Evolutionary conservation across 2,329 filamentous ascomycete species (phyloP).

Genomic region (Penicillium sp.): DNA sequence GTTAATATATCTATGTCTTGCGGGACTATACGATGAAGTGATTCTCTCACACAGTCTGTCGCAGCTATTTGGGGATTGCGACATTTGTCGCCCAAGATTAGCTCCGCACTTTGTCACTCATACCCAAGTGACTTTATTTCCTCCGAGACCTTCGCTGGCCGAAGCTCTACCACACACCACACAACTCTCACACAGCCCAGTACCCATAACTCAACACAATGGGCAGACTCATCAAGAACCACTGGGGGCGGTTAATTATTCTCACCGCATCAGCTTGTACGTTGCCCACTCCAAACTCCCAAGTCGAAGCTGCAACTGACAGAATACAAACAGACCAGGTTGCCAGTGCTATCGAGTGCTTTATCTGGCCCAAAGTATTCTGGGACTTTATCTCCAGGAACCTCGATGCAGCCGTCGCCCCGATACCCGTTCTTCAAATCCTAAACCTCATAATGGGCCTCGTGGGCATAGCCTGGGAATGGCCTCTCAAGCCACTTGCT

Average conservation of each 20-base stretch:
- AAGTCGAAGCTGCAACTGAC: not conserved
- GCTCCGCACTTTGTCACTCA: not conserved
- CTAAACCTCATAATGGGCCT: conserved; percentile 84
- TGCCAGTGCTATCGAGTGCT: conserved; percentile 75
- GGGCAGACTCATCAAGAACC: conserved; percentile 99
- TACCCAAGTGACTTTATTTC: conserved; percentile 1
- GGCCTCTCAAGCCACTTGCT: conserved; percentile 76
- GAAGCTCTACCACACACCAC: conserved; percentile 14
- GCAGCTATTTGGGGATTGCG: conserved; percentile 1
- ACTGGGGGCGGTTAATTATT: conserved; percentile 93
- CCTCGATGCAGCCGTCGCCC: conserved; percentile 80
- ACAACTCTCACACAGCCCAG: not conserved
- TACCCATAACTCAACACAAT: conserved; percentile 49
- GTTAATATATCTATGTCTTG: not conserved
- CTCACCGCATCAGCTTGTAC: conserved; percentile 77
- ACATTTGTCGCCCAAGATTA: conserved; percentile 2
- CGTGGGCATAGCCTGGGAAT: conserved; percentile 80
- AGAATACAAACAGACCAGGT: conserved; percentile 68
- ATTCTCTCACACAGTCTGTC: not conserved
- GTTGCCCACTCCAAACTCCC: conserved; percentile 25
- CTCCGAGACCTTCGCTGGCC: conserved; percentile 28
- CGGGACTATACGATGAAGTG: conserved; percentile 2
- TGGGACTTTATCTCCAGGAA: conserved; percentile 95
- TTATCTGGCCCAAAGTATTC: conserved; percentile 99
- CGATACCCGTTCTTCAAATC: conserved; percentile 82